Percentiles rank a stretch among this genome's conserved stretches.
phyloP scores from a whole-genome alignment of 1,284 basidiomycete species.

The Cryptococcus sp. region DNA sequence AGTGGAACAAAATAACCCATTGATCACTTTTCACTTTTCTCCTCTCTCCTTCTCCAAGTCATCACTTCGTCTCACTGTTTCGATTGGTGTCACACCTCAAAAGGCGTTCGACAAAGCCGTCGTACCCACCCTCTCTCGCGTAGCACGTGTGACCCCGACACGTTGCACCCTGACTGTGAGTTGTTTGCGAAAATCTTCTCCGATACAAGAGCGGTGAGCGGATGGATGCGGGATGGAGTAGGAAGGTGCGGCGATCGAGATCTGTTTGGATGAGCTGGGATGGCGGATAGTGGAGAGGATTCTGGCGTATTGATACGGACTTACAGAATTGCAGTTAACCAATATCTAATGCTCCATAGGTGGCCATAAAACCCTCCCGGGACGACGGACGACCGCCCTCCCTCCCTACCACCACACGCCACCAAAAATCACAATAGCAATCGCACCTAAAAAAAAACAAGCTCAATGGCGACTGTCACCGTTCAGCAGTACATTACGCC shows the following conservation, averaged over 20 bases:
- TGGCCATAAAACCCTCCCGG: slow-evolving; percentile 30
- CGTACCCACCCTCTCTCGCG: slow-evolving; percentile 39
- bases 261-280: neutral
- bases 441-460: slow-evolving; percentile 15
- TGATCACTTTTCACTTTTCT: neutral
- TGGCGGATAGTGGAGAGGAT: neutral
- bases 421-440: slow-evolving; percentile 9
- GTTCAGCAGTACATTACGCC: slow-evolving; percentile 19
- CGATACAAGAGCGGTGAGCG: neutral
- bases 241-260: neutral
- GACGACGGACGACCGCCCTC: slow-evolving; percentile 36
- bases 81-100: slow-evolving; percentile 1
- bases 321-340: too few species aligned
- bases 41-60: slow-evolving; percentile 1
- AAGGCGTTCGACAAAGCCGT: slow-evolving; percentile 17
- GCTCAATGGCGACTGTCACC: slow-evolving; percentile 25
- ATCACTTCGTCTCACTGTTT: slow-evolving; percentile 2
- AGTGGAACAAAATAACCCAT: too few species aligned
- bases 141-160: slow-evolving; percentile 33
- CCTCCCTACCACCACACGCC: slow-evolving; percentile 9
- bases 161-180: slow-evolving; percentile 43
- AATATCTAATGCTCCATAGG: slow-evolving; percentile 9
- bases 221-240: neutral
- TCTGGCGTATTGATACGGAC: too few species aligned
- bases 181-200: neutral